A percentile compares a stretch with the other conserved stretches of the same genome.
These are phyloP conservation scores for Hericium rajendrae DNA, from an alignment of 768 basidiomycete genomes.

Conservation along the genomic window DNA sequence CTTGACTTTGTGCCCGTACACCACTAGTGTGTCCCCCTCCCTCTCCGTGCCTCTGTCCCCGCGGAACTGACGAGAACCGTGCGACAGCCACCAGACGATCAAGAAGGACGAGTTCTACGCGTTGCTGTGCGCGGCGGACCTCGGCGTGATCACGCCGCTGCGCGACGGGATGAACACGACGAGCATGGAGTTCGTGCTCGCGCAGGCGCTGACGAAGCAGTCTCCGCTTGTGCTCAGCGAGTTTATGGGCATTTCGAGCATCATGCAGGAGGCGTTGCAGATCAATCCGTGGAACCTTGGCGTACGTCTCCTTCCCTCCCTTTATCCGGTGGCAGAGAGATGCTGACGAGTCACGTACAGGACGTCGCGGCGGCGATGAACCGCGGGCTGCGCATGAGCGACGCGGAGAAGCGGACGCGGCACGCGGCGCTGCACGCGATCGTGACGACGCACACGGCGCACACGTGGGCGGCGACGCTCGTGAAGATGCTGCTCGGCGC, in stretches of 20 bases:
- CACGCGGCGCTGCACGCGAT: slow-evolving; percentile 73
- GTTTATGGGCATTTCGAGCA: slow-evolving; percentile 94
- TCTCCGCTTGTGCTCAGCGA: slow-evolving; percentile 88
- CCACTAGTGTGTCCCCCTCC: slow-evolving; percentile 69
- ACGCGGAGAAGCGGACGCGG: slow-evolving; percentile 60
- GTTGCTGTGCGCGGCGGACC: slow-evolving; percentile 82
- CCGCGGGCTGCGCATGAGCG: slow-evolving; percentile 73
- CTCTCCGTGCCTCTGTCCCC: not conserved
- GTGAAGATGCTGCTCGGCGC: slow-evolving; percentile 82
- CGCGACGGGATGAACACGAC: slow-evolving; percentile 99
- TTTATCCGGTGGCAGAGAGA: not conserved
- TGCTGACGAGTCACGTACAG: slow-evolving; percentile 23
- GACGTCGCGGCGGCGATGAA: slow-evolving; percentile 89
- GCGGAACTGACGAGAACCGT: not conserved
- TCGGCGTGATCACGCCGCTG: slow-evolving; percentile 90
- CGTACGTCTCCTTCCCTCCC: slow-evolving; percentile 31
- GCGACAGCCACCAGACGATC: slow-evolving; percentile 80
- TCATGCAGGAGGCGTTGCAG: slow-evolving; percentile 81
- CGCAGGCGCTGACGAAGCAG: slow-evolving; percentile 76
- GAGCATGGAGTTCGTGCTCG: slow-evolving; percentile 95
- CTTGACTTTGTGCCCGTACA: slow-evolving; percentile 95
- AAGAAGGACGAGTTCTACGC: slow-evolving; percentile 99
- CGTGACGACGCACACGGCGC: slow-evolving; percentile 89
- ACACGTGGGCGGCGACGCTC: slow-evolving; percentile 87
- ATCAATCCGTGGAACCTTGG: slow-evolving; percentile 97